phyloP scores from a whole-genome alignment of 1,284 basidiomycete species.

The Macrocybe sp. region DNA sequence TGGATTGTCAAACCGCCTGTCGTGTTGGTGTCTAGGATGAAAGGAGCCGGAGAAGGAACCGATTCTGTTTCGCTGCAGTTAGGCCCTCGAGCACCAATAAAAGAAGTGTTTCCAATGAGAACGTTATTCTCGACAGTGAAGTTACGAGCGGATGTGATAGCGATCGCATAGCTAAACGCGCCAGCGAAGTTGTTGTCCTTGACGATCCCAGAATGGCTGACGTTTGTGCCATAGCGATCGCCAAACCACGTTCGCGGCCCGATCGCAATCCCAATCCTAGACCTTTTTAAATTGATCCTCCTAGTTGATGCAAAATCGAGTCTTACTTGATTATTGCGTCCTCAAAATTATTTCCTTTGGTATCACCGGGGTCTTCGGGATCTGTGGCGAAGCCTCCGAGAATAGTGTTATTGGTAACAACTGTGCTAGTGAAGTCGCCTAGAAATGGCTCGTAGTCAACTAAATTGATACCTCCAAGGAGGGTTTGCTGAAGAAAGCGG shows the following conservation, averaged over 20 bases:
- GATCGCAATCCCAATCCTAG: conserved; percentile 69
- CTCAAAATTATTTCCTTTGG: conserved; percentile 52
- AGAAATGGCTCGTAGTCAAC: conserved; percentile 73
- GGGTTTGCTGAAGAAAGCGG: conserved; percentile 43
- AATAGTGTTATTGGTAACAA: conserved; percentile 71
- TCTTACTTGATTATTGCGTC: conserved; percentile 66
- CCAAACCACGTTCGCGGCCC: conserved; percentile 81
- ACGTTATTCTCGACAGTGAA: conserved; percentile 66
- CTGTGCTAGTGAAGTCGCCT: conserved; percentile 67
- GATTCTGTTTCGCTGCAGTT: conserved; percentile 57
- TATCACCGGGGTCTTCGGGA: conserved; percentile 30
- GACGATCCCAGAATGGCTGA: conserved; percentile 57
- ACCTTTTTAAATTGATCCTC: not conserved
- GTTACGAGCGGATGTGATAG: conserved; percentile 56
- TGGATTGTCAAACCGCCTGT: conserved; percentile 42
- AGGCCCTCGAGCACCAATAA: conserved; percentile 67
- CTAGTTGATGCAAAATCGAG: conserved; percentile 8
- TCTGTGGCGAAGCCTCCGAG: conserved; percentile 62
- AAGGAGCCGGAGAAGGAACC: conserved; percentile 51
- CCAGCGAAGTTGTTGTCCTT: conserved; percentile 65
- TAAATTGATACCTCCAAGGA: conserved; percentile 78
- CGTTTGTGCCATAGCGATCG: conserved; percentile 51
- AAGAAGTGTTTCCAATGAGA: conserved; percentile 68
- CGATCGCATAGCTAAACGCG: conserved; percentile 69
- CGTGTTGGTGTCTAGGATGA: conserved; percentile 49